Evolutionary conservation across 345 rosid genomes (phyloP).

Genomic region (Raphanus raphanistrum): DNA sequence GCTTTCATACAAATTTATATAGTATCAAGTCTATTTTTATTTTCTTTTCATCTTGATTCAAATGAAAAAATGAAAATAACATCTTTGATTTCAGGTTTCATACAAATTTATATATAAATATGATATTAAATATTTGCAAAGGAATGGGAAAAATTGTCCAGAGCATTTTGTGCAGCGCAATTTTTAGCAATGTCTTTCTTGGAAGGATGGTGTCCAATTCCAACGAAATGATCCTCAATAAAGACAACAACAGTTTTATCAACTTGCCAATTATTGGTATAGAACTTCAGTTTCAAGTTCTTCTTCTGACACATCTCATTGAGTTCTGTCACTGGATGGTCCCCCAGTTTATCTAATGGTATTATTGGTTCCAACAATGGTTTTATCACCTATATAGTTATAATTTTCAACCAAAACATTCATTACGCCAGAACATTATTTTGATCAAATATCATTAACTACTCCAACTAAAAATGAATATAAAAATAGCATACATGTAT

Average conservation of each 20-base stretch:
- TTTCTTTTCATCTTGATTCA: not conserved
- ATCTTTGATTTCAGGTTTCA: not conserved
- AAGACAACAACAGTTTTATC: conserved; percentile 39
- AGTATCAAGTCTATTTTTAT: not conserved
- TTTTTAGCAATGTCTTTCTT: conserved; percentile 61
- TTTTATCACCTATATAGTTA: conserved; percentile 46
- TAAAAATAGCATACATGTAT: conserved; percentile 12
- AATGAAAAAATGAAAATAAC: not conserved
- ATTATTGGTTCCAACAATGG: conserved; percentile 61
- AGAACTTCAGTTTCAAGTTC: conserved; percentile 46
- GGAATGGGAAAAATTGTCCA: conserved; percentile 40
- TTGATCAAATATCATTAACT: not conserved
- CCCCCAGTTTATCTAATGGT: conserved; percentile 28
- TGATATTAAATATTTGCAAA: not conserved
- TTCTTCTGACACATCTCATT: conserved; percentile 60
- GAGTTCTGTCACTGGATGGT: conserved; percentile 51
- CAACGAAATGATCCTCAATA: conserved; percentile 42
- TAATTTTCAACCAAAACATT: not conserved
- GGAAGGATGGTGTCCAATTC: conserved; percentile 35
- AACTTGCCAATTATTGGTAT: conserved; percentile 47
- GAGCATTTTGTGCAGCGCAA: conserved; percentile 64
- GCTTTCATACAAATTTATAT: not conserved
- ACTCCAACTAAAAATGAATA: not conserved
- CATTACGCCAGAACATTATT: too few species aligned
- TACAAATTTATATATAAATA: not conserved